Evolutionary conservation across 1,139 yeast species (phyloP), one percentile per base, ranked within the genome.

Genomic region (Eremothecium coryli): DNA sequence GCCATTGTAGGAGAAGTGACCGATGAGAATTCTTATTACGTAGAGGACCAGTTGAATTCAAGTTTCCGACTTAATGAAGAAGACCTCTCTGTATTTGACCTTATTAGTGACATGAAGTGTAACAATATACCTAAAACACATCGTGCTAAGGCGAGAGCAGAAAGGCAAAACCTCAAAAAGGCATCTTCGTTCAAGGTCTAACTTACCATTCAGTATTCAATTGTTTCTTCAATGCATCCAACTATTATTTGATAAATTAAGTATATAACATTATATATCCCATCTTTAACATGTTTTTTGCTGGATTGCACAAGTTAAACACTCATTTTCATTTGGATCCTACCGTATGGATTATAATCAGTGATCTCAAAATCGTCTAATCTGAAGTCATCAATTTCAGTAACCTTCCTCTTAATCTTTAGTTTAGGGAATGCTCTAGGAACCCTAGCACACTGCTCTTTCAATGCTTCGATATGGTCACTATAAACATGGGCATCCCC

Each of bases 401-500:
- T 67, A 14, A 88, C 76, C 12, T 77, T 70, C 38, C 90, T 69
- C 36, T 71, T 74, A 44, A 90, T 80, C 31, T 56, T 62, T 50
- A 90, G 66, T 44, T 71, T 82, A 5, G 99, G 99, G 61, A 88
- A 93, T 18, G 58, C 57, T 42, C 77, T 70, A 13, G 99, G 97
- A 13, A 60, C 61, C 60, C 99, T 74, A 28, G 64, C 56, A 13
- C 82, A 60, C 59, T 93, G 98, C 46, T 75, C 79, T 46, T 78
- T 71, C 45, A 90, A 68, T 1, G 97, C 95, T 38, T 86, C 96
- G 15, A 88, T 73, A 56, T 90, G 99, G 57, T 90, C 95, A 43
- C 74, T 71, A 56, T 90, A 90, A 10, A 90, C 93, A 54, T 90
- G 99, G 1, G 95, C 84, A 60, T 90, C 99, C 14, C 99, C 99